Percentiles rank a stretch among this genome's conserved stretches.
Conservation (phyloP, 139 green algal genomes). For the Micractinium sp. region DNA sequence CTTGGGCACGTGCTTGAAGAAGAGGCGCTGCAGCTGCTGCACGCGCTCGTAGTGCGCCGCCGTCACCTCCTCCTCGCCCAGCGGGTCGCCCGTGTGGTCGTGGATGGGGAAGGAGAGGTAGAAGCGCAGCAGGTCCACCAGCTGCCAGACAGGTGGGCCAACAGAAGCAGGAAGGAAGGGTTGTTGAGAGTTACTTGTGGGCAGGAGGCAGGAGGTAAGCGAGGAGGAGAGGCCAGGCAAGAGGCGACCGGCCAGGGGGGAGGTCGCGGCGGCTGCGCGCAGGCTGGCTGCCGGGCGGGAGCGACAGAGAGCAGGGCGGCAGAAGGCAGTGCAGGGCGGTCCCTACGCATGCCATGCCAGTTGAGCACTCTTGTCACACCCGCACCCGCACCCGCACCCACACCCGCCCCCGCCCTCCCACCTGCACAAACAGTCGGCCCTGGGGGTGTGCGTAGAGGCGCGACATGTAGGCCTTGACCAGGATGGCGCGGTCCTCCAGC, state of each 20-base stretch:
- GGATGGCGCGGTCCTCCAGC: conserved; percentile 83
- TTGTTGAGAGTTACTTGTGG: too few relatives aligned
- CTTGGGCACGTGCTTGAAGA: conserved; percentile 83
- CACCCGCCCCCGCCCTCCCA: background rate
- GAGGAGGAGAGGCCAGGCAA: too few relatives aligned
- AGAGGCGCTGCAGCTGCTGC: conserved; percentile 88
- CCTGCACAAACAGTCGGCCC: conserved; percentile 36
- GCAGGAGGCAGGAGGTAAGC: too few relatives aligned
- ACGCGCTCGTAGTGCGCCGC: conserved; percentile 81
- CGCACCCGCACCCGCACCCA: background rate
- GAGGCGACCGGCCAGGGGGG: too few relatives aligned
- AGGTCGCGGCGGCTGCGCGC: too few relatives aligned
- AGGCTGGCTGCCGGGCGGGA: too few relatives aligned
- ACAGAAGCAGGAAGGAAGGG: too few relatives aligned
- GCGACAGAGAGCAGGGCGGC: background rate
- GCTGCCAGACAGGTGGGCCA: conserved; percentile 59
- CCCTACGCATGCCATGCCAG: too few relatives aligned
- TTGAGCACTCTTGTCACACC: too few relatives aligned
- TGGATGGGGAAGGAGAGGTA: conserved; percentile 95
- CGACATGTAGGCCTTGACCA: conserved; percentile 77
- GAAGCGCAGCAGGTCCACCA: conserved; percentile 89
- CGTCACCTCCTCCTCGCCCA: conserved; percentile 86
- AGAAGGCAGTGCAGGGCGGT: background rate
- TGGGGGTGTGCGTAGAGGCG: conserved; percentile 55
- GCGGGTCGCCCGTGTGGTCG: conserved; percentile 89